Evolutionary conservation across 2,329 filamentous ascomycete genomes (phyloP), one percentile per base, ranked within the genome.

Genomic region (Laburnicola sp.): DNA sequence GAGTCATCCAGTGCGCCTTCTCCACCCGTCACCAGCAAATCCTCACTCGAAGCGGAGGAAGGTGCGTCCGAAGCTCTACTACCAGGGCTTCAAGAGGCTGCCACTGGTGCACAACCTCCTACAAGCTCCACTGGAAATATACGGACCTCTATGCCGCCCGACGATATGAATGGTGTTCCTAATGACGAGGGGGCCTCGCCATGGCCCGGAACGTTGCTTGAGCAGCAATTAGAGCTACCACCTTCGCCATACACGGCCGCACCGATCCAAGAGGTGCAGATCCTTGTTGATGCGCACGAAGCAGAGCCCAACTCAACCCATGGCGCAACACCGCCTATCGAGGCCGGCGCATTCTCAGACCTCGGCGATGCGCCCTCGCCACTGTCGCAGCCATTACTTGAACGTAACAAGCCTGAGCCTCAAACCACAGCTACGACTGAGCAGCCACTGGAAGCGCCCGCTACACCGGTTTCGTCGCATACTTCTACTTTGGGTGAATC

Each of bases 1-100:
- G 43, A 8, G 3, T 30, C 34, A n/a, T 10, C n/a, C 32, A 41
- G 11, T 8, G 27, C 31, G 21, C 28, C 36, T 35, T 27, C 10
- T 27, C 2, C 27, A 11, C 25, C n/a, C 9, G 11, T 6, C 4
- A 23, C n/a, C 6, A 23, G 34, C 7, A 23, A 21, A 11, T 7
- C 23, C 7, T 21, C 3, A 10, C 22, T 25, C 5, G 11, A 16
- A 10, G 23, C 11, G 8, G 22, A 28, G 45, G 23, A 36, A 35
- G 11, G 0, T 3, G 30, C 28, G 7, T 38, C 36, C 4, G n/a
- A 41, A 25, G 6, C 34, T 21, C 34, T 45, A 10, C 22, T 50
- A 6, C 16, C 34, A 6, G 48, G 40, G 4, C 28, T 50, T 2
- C 27, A 50, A 35, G 48, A 50, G n/a, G 48, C 48, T 16, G 47